Evolutionary conservation across 2,329 filamentous ascomycete genomes (phyloP), one percentile per base, ranked within the genome.

Genomic region (Scedosporium boydii): DNA sequence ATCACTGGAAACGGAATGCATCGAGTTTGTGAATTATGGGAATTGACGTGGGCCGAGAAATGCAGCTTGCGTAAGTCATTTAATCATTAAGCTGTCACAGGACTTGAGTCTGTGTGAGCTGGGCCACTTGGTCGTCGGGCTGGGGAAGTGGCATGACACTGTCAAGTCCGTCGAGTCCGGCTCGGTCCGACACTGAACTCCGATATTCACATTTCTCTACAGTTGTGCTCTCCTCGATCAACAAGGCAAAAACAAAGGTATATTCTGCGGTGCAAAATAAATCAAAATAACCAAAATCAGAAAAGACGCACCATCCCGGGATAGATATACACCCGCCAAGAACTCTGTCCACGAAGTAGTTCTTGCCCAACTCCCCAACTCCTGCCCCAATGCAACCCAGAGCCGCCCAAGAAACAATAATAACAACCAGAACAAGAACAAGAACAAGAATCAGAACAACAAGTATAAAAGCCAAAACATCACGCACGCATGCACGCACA

Each of bases 191-290:
- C 34, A 38, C 9, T 14, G 34, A 10, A 38, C 34, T 14, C 34
- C 34, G 34, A 38, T 10, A 38, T 2, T 38, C 34, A 38, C 34
- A 12, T 38, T 6, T 38, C 34, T 2, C 3, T 38, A 38, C 34
- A 38, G 1, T 38, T 38, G 10, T 14, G 34, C 34, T 14, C 10
- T 38, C 34, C 7, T 42, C 72, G 59, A 67, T 72, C 73, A 6
- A 66, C 68, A 38, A 73, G 63, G 5, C 44, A n/a, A 21, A 46
- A 48, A 48, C 44, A 48, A n/a, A 48, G 44, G n/a, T 48, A 48
- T 48, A 48, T 48, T 56, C 51, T 56, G 51, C 44, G 10, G 10
- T 18, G 41, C 53, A 56, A 41, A 58, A n/a, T 10, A 6, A 38
- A 41, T 16, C 14, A 34, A n/a, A 58, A 58, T 34, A 34, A 34